Conservation (phyloP, 768 basidiomycete genomes). For the Serendipita sp. region DNA sequence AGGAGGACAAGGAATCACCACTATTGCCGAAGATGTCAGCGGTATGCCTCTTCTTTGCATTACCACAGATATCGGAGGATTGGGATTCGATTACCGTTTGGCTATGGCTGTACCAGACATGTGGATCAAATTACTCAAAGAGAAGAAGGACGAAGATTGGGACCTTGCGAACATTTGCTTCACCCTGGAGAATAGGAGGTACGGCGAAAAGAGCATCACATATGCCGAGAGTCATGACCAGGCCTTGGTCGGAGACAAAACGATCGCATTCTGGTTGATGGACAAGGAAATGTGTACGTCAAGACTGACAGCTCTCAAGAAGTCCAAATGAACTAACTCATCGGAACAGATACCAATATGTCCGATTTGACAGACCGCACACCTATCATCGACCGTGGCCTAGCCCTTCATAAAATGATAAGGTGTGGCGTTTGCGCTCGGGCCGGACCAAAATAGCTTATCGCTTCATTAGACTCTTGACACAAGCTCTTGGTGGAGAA, state of each 20-base stretch:
- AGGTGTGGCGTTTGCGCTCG: slow-evolving; percentile 34
- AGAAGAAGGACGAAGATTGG: slow-evolving; percentile 77
- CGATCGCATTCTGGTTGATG: slow-evolving; percentile 98
- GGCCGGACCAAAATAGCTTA: slow-evolving; percentile 4
- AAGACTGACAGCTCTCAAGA: neutral
- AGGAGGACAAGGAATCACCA: slow-evolving; percentile 31
- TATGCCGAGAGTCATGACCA: slow-evolving; percentile 96
- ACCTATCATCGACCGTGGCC: slow-evolving; percentile 68
- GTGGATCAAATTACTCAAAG: slow-evolving; percentile 99
- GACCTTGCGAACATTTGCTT: slow-evolving; percentile 71
- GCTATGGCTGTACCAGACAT: slow-evolving; percentile 99
- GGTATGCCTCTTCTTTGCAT: slow-evolving; percentile 93
- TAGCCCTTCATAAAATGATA: slow-evolving; percentile 96
- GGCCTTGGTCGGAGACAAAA: slow-evolving; percentile 97
- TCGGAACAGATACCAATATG: slow-evolving; percentile 70
- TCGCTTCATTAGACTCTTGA: slow-evolving; percentile 44
- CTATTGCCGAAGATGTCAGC: slow-evolving; percentile 97
- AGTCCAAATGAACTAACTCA: neutral
- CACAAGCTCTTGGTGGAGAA: slow-evolving; percentile 88
- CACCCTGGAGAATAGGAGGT: slow-evolving; percentile 76
- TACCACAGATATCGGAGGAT: slow-evolving; percentile 63
- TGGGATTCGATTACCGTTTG: slow-evolving; percentile 95
- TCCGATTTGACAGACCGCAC: slow-evolving; percentile 73
- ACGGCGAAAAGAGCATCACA: slow-evolving; percentile 82
- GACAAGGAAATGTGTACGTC: slow-evolving; percentile 97